Evolutionary conservation across 805 yeast genomes (phyloP), one percentile per base, ranked within the genome.

Genomic region (Lachancea mirantina): DNA sequence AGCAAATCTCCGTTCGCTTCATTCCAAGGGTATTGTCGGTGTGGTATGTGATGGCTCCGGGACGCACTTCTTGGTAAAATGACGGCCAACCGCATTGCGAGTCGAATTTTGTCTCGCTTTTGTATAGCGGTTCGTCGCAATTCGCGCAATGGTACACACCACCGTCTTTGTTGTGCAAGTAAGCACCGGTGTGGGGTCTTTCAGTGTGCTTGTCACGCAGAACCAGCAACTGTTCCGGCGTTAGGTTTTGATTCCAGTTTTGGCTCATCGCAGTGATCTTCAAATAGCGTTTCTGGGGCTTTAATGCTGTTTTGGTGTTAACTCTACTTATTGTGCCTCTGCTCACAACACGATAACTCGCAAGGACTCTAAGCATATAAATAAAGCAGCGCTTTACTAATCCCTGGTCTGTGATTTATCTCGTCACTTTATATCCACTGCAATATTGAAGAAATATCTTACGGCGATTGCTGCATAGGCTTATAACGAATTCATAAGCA

Each of bases 31-130:
- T 57, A 0, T 36, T 48, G 56, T 92, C 98, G 13, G 64, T 67
- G 38, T 70, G 59, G 8, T 79, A 65, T 14, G 58, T 67, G 23
- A 92, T 68, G 5, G 95, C 68, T 0, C 87, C 88, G 0, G 95
- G 94, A 23, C 84, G 64, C 1, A 94, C 35, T 19, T 52, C 96
- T 37, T 84, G 81, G 57, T 79, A 89, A 58, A 92, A 92, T 0
- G 96, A 88, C 1, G 98, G 98, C 98, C 98, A 92, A 2, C 98
- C 98, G 58, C 98, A 92, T 34, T 85, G 85, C 8, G 95, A 75
- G 37, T 80, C 78, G 49, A 92, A 92, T 57, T 92, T 89, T 3
- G 95, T 72, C 19, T 69, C 64, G 18, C 95, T 77, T 39, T 70
- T 70, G 58, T 92, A 92, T 19, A 92, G 61, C 8, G 96, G 95